Base-by-base conservation (phyloP, 768 basidiomycete species). In the Rhodotorula kratochvilovae region DNA sequence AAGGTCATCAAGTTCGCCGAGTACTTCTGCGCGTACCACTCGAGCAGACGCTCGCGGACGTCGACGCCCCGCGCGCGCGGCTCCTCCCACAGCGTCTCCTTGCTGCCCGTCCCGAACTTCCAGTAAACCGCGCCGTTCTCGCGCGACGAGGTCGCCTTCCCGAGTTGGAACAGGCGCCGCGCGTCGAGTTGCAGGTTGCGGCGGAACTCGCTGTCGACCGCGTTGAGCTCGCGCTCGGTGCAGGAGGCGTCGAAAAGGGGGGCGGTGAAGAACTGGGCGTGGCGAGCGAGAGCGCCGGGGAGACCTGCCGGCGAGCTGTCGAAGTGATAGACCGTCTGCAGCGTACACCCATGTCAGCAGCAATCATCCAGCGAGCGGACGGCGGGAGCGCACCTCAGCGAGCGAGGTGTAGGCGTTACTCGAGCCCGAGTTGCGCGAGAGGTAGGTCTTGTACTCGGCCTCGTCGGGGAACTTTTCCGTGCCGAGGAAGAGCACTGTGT, bases 171-270 rank as follows among this genome's bases (percentile, higher is more conserved):
- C 67, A 94, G 87, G n/a, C 95, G 87, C 90, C 92, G 94, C 77
- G 88, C 83, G 78, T 97, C 92, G 5, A 84, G 82, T 79, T 95
- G 94, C 58, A 90, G 86, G 79, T 98, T 99, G 83, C 96, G 95
- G 82, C 92, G 91, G 84, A 97, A 89, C 80, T 99, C 96, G 0
- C 92, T 95, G 79, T 99, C 89, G 53, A 99, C 94, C 1, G 96
- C 95, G 76, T 92, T 92, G 72, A 96, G 84, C 81, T 99, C 95
- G 43, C 92, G 87, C 36, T 86, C 84, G 1, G 92, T 93, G 78
- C 92, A 91, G 8, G 89, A 90, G 0, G 90, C 86, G 3, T 87
- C 80, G 78, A 99, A 98, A 53, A 95, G 84, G 0, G 95, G 95
- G n/a, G 87, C 89, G 73, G 90, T 90, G 81, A 99, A 98, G 82